A percentile compares a stretch with the other conserved stretches of the same genome.
These are phyloP conservation scores for Fraxinus latifolia DNA, from an alignment of 305 asterid genomes.

Conservation along the genomic window DNA sequence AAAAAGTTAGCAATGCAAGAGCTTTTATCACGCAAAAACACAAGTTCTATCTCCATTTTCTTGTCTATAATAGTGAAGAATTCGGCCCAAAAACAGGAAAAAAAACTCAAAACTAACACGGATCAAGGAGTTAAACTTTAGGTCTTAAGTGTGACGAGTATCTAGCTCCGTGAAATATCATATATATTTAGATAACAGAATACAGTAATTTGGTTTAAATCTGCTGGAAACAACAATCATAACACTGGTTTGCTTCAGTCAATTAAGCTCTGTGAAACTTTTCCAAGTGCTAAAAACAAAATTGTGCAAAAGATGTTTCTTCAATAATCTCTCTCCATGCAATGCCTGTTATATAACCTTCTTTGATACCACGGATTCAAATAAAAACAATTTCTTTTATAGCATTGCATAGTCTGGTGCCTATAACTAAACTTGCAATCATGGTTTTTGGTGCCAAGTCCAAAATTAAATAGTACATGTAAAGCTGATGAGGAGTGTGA, in stretches of 20 bases:
- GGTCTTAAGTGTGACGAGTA: not conserved
- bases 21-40: not conserved
- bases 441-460: not conserved
- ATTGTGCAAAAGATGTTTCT: not conserved
- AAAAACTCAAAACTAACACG: not conserved
- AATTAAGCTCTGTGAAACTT: not conserved
- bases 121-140: not conserved
- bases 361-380: not conserved
- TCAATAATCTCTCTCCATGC: not conserved
- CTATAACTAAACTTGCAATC: constrained; percentile 10
- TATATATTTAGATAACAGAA: not conserved
- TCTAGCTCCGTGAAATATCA: not conserved
- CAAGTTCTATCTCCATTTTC: not conserved
- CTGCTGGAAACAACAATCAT: not conserved
- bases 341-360: not conserved
- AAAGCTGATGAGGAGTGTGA: constrained; percentile 18
- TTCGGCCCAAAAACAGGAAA: not conserved
- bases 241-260: not conserved
- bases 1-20: not conserved
- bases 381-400: not conserved
- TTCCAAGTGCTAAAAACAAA: not conserved
- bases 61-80: not conserved
- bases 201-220: not conserved
- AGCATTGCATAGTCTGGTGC: not conserved
- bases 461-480: not conserved